Evolutionary conservation across 2,329 filamentous ascomycete species (phyloP), one percentile per base, ranked within the genome.

Genomic region (Talaromyces sp.): DNA sequence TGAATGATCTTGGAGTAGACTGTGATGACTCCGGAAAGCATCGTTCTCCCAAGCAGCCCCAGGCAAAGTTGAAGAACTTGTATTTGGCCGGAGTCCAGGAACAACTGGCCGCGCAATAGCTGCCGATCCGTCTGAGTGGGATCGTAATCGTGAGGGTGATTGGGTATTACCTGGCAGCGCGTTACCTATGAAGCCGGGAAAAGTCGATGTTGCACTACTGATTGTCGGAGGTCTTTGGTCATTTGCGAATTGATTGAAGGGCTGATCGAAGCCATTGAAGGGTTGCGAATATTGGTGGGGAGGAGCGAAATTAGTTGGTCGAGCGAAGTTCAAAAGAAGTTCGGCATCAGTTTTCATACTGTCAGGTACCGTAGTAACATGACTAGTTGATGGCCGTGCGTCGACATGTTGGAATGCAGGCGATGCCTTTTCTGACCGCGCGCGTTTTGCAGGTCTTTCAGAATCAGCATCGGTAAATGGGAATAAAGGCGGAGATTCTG

Each of bases 391-490:
- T 41, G 69, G 59, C 59, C 64, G 63, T 59, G 63, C 56, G 41
- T 62, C 62, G 55, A 62, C 59, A 58, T 64, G 65, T 58, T 68
- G 65, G 63, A 67, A 66, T 62, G 69, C 62, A 41, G 75, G 78
- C 25, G 78, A 77, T 53, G 80, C 72, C 63, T 81, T 75, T 64
- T 85, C 84, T 43, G 84, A 86, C 62, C 83, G 80, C 51, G 82
- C 78, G 41, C 84, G 79, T 70, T 87, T 87, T 19, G 81, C 71
- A 3, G 83, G 83, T 48, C 81, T 77, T 64, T 84, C 70, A 45
- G 65, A 60, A 41, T 67, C 64, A 36, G 69, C 67, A 45, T 63
- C 65, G 50, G 64, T 59, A 51, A 73, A 66, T 53, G 68, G 52
- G 41, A 65, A 69, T 43, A 69, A 72, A 56, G 70, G 60, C 43